Evolutionary conservation across 2,329 filamentous ascomycete genomes (phyloP).

Genomic region (Hymenoscyphus infarciens): DNA sequence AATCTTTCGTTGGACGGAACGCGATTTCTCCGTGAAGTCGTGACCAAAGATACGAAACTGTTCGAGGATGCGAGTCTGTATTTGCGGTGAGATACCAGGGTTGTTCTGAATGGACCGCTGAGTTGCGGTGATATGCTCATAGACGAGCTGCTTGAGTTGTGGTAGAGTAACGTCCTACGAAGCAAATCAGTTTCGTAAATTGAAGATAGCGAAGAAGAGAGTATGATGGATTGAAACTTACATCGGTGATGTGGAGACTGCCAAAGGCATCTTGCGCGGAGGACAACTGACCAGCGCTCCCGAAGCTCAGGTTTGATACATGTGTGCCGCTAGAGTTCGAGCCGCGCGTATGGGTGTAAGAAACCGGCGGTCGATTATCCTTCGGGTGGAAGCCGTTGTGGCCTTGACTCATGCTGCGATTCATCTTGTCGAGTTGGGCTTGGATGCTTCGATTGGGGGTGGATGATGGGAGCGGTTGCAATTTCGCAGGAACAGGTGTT

Average conservation of each 20-base stretch:
- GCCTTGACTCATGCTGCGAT: neutral
- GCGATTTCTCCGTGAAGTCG: no score
- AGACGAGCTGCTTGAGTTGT: neutral
- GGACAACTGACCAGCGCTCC: neutral
- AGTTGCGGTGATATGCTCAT: neutral
- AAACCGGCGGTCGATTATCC: neutral
- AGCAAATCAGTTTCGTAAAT: neutral
- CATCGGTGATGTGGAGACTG: neutral
- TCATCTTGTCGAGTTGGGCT: conserved; percentile 14
- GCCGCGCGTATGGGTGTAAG: neutral
- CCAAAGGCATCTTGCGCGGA: neutral
- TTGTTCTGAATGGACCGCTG: neutral
- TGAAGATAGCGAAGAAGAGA: neutral
- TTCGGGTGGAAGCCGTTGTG: neutral
- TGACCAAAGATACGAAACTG: no score
- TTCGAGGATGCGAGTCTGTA: no score
- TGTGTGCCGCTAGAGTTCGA: neutral
- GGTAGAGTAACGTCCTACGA: neutral
- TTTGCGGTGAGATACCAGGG: neutral
- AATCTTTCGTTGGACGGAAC: no score
- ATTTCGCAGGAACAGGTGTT: conserved; percentile 7
- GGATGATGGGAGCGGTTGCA: conserved; percentile 20
- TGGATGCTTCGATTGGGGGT: conserved; percentile 12
- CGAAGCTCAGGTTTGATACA: neutral
- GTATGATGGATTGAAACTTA: neutral